Conservation (phyloP, 495 filamentous ascomycete species). For the Neurospora sp. region DNA sequence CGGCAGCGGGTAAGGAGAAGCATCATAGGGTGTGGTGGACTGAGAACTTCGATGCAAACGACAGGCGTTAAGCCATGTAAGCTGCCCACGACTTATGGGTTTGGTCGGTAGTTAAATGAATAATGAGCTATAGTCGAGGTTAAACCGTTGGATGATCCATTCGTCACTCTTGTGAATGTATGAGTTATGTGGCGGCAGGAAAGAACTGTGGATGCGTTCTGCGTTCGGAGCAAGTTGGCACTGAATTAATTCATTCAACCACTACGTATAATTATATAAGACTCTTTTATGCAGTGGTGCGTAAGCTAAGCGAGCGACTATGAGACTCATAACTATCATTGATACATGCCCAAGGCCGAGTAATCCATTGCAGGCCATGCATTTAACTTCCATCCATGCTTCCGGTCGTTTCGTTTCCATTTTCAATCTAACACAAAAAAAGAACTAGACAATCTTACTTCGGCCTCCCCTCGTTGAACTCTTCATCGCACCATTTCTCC, state of each 20-base stretch:
- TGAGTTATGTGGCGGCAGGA: too few species aligned
- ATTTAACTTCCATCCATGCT: constrained; percentile 14
- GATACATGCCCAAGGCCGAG: constrained; percentile 25
- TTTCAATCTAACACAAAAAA: constrained; percentile 10
- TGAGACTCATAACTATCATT: constrained; percentile 21
- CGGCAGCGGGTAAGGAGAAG: constrained; percentile 49
- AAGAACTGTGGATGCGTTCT: not conserved
- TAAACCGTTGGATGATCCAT: not conserved
- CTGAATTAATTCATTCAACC: not conserved
- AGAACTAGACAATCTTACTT: constrained; percentile 1
- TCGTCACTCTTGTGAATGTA: not conserved
- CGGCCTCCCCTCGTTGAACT: not conserved
- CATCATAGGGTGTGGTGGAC: constrained; percentile 62
- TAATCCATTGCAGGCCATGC: constrained; percentile 22
- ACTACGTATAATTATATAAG: not conserved
- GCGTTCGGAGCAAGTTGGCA: not conserved
- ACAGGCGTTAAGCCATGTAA: constrained; percentile 36
- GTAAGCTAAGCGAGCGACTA: constrained; percentile 23
- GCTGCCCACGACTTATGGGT: not conserved
- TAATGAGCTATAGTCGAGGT: not conserved
- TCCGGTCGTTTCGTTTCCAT: not conserved
- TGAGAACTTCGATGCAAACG: constrained; percentile 47
- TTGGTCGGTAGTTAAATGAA: not conserved
- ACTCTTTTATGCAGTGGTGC: not conserved
- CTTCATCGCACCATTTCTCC: not conserved